phyloP scores from a whole-genome alignment of 1,284 basidiomycete species.

The Tilletia walkeri region DNA sequence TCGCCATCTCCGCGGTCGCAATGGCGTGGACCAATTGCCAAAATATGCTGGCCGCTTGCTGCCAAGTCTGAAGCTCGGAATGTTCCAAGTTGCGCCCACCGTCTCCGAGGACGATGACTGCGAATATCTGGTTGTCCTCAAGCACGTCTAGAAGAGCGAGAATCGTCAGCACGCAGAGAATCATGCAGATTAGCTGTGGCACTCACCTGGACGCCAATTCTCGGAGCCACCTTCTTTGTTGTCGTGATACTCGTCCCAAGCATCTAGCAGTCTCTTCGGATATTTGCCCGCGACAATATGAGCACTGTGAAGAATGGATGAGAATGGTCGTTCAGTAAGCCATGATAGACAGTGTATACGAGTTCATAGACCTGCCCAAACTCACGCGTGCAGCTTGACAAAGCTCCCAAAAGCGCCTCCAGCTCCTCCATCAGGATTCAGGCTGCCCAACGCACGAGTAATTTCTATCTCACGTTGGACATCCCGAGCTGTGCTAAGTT shows the following conservation, averaged over 20 bases:
- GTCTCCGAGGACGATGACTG: slow-evolving; percentile 81
- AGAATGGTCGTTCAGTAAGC: too few relatives aligned
- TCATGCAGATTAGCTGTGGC: neutral
- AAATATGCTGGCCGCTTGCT: slow-evolving; percentile 80
- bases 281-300: slow-evolving; percentile 83
- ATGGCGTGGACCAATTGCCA: slow-evolving; percentile 82
- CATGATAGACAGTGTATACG: slow-evolving; percentile 16
- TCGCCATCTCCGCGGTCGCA: slow-evolving; percentile 72
- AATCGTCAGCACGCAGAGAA: neutral
- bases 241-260: slow-evolving; percentile 80
- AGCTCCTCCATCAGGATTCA: slow-evolving; percentile 58
- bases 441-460: slow-evolving; percentile 72
- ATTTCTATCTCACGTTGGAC: slow-evolving; percentile 84
- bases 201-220: slow-evolving; percentile 77
- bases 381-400: slow-evolving; percentile 69
- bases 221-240: slow-evolving; percentile 68
- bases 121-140: slow-evolving; percentile 67
- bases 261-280: slow-evolving; percentile 70
- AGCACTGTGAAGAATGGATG: slow-evolving; percentile 57
- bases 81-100: slow-evolving; percentile 85
- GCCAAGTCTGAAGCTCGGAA: slow-evolving; percentile 76
- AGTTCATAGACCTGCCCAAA: slow-evolving; percentile 26
- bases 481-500: slow-evolving; percentile 57
- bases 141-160: neutral
- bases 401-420: slow-evolving; percentile 62